phyloP scores from a whole-genome alignment of 495 filamentous ascomycete species.

The Bacidia gigantensis region DNA sequence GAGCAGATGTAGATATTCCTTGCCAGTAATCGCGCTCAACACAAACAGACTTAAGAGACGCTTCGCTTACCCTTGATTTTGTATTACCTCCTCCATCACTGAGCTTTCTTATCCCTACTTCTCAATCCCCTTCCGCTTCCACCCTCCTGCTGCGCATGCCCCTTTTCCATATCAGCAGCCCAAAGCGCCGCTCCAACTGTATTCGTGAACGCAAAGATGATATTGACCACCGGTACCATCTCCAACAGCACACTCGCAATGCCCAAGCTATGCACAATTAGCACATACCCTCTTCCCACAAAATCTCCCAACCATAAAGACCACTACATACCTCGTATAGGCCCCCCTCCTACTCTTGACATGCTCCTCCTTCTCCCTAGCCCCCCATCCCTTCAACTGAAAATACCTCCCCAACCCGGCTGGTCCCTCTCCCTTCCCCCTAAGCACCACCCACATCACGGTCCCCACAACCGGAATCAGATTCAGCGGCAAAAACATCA shows the following conservation, averaged over 20 bases:
- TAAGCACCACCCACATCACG: constrained; percentile 57
- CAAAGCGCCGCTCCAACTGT: constrained; percentile 85
- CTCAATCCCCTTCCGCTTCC: constrained; percentile 21
- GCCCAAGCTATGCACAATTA: constrained; percentile 50
- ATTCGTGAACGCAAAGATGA: constrained; percentile 83
- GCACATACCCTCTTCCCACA: not conserved
- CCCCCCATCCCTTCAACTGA: constrained; percentile 72
- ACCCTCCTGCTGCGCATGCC: constrained; percentile 15
- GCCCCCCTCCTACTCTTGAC: constrained; percentile 46
- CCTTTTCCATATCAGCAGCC: constrained; percentile 80
- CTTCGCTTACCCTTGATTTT: too few relatives aligned
- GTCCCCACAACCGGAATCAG: constrained; percentile 85
- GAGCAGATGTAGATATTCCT: too few relatives aligned
- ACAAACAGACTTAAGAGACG: too few relatives aligned
- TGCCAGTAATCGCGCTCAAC: not conserved
- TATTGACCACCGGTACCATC: constrained; percentile 68
- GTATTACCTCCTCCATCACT: not conserved
- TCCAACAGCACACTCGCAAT: constrained; percentile 64
- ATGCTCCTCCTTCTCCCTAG: constrained; percentile 46
- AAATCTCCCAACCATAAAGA: constrained; percentile 17
- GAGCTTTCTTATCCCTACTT: constrained; percentile 38
- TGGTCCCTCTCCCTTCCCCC: constrained; percentile 48
- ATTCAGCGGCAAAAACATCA: constrained; percentile 77
- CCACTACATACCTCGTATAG: constrained; percentile 58
- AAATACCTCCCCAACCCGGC: constrained; percentile 56